A percentile compares a stretch with the other conserved stretches of the same genome.
These are phyloP conservation scores for Hirsutella minnesotensis DNA, from an alignment of 2,329 filamentous ascomycete species.

Conservation along the genomic window DNA sequence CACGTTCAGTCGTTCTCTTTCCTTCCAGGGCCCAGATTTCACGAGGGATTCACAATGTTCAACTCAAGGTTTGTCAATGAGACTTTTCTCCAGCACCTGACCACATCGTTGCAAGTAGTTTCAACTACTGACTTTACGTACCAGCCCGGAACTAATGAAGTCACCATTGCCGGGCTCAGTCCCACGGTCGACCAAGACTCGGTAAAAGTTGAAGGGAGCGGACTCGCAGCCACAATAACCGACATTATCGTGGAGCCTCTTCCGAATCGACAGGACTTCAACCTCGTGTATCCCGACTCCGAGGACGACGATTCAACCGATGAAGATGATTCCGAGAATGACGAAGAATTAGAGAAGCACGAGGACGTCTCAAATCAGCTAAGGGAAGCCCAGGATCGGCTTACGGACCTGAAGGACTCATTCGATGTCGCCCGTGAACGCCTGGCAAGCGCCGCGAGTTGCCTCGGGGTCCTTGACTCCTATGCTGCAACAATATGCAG, in stretches of 20 bases:
- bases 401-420: conserved; percentile 15
- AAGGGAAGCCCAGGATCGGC: conserved; percentile 12
- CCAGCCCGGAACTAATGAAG: conserved; percentile 44
- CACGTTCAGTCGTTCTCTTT: neutral
- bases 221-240: conserved; percentile 38
- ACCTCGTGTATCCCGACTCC: neutral
- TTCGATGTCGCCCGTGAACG: conserved; percentile 9
- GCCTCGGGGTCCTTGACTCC: conserved; percentile 28
- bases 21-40: neutral
- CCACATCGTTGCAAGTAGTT: no score
- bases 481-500: conserved; percentile 23
- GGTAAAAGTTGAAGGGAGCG: conserved; percentile 47
- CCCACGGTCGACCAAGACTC: conserved; percentile 43
- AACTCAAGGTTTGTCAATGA: conserved; percentile 12
- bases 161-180: conserved; percentile 42
- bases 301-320: conserved; percentile 12
- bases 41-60: neutral
- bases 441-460: conserved; percentile 14
- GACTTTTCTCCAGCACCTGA: no score
- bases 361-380: neutral
- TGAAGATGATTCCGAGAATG: conserved; percentile 8
- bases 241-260: conserved; percentile 30
- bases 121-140: neutral
- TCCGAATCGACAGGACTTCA: neutral
- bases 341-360: neutral